Percentiles rank a stretch among this genome's conserved stretches.
Conservation (phyloP, 257 asterid species). For the Osmanthus fragrans region DNA sequence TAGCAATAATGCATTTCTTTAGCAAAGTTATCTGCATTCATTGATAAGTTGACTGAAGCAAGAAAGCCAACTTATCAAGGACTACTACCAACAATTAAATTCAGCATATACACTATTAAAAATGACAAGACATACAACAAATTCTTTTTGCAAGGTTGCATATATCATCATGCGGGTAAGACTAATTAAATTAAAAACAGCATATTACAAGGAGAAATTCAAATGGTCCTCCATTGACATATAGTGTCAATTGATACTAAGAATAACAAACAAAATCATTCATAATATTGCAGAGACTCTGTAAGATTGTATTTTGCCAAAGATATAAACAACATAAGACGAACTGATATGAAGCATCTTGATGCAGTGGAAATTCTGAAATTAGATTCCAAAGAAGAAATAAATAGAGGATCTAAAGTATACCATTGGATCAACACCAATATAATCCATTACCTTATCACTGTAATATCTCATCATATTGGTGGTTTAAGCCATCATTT, state of each 20-base stretch:
- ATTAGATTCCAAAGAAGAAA: conserved; percentile 1
- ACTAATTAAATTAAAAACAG: conserved; percentile 7
- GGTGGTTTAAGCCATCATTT: conserved; percentile 48
- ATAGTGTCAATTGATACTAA: neutral
- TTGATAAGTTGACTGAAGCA: conserved; percentile 7
- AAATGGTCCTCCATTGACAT: neutral
- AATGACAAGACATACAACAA: neutral
- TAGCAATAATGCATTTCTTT: conserved; percentile 3
- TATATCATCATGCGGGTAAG: neutral
- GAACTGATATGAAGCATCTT: neutral
- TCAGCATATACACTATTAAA: neutral
- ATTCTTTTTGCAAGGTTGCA: neutral
- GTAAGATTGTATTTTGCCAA: neutral
- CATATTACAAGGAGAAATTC: neutral
- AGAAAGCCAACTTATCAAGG: neutral
- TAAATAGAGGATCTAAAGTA: neutral
- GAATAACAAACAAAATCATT: neutral
- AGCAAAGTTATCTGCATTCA: conserved; percentile 4
- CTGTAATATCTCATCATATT: conserved; percentile 77
- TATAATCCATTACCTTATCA: conserved; percentile 59
- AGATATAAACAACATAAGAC: neutral
- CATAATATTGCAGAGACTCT: neutral
- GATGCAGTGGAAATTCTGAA: neutral
- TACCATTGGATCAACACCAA: neutral
- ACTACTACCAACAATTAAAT: neutral